A percentile compares a stretch with the other conserved stretches of the same genome.
These are phyloP conservation scores for Tetracladium maxilliforme DNA, from an alignment of 2,329 filamentous ascomycete genomes.

Conservation along the genomic window DNA sequence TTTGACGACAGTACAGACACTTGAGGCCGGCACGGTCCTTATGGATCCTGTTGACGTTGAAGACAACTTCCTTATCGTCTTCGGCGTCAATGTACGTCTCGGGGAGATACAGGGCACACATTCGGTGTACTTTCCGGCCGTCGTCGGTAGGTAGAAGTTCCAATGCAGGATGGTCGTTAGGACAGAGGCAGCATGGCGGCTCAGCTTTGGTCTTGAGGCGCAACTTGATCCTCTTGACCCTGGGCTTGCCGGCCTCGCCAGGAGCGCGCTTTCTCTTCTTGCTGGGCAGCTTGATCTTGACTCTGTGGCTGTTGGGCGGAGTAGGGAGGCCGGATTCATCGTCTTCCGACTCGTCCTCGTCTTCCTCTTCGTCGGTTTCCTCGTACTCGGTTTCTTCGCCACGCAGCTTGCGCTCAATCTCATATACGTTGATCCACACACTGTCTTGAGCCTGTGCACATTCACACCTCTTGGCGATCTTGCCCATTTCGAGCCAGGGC, in stretches of 20 bases:
- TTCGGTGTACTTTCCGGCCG: slow-evolving; percentile 71
- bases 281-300: slow-evolving; percentile 42
- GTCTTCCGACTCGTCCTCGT: slow-evolving; percentile 48
- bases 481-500: slow-evolving; percentile 87
- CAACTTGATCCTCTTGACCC: slow-evolving; percentile 62
- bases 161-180: slow-evolving; percentile 72
- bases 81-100: slow-evolving; percentile 78
- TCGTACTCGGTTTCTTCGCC: slow-evolving; percentile 81
- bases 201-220: slow-evolving; percentile 51
- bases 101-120: slow-evolving; percentile 82
- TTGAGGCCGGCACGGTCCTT: slow-evolving; percentile 83
- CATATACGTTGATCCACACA: slow-evolving; percentile 94
- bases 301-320: slow-evolving; percentile 59
- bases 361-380: slow-evolving; percentile 59
- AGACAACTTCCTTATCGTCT: slow-evolving; percentile 55
- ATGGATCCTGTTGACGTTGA: slow-evolving; percentile 66
- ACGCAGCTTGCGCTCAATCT: slow-evolving; percentile 85
- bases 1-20: slow-evolving; percentile 88
- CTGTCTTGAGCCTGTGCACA: slow-evolving; percentile 92
- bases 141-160: slow-evolving; percentile 80
- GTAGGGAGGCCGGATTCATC: slow-evolving; percentile 58
- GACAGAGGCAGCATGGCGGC: slow-evolving; percentile 81
- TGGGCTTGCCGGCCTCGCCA: slow-evolving; percentile 21
- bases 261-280: slow-evolving; percentile 55
- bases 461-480: slow-evolving; percentile 91